Base-by-base conservation (phyloP, 805 yeast species). In the Hanseniaspora pseudoguilliermondii region DNA sequence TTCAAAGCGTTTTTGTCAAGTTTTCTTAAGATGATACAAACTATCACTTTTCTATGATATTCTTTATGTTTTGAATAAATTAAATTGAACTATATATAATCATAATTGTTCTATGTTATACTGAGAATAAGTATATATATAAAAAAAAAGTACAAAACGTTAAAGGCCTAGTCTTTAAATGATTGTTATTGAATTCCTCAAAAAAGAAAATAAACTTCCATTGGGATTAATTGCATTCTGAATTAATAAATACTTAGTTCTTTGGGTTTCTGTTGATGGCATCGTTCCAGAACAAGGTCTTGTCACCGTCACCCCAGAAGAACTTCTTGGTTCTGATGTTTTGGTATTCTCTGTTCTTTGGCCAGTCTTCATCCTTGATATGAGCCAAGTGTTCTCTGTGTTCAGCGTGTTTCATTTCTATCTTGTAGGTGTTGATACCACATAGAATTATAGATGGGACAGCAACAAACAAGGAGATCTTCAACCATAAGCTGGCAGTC, bases 241-340 rank as follows among this genome's bases (percentile, higher is more conserved):
- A 27, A 27, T 27, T 27, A 8, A 27, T 27, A 27, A 27, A 27
- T 27, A 27, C 9, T 46, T 48, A 23, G 32, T 40, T 39, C 25
- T 49, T 39, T 47, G 34, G 27, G 29, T 86, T 86, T 80, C 95
- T 87, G 86, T 91, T 91, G 69, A 86, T 79, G 66, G 81, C 85
- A 54, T 86, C 78, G 78, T 88, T 88, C 98, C 98, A 93, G 85
- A 93, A 93, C 69, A 84, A 75, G 60, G 97, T 88, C 80, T 86
- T 83, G 78, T 90, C 96, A 70, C 98, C 97, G 69, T 93, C 91
- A 69, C 98, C 98, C 97, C 97, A 93, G 84, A 89, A 91, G 80
- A 80, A 91, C 69, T 85, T 83, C 71, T 81, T 83, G 69, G 71
- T 69, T 81, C 97, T 87, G 65, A 89, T 71, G 79, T 93, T 93